Conservation (phyloP, 169 alveolate species). For the Plasmodium coatneyi region DNA sequence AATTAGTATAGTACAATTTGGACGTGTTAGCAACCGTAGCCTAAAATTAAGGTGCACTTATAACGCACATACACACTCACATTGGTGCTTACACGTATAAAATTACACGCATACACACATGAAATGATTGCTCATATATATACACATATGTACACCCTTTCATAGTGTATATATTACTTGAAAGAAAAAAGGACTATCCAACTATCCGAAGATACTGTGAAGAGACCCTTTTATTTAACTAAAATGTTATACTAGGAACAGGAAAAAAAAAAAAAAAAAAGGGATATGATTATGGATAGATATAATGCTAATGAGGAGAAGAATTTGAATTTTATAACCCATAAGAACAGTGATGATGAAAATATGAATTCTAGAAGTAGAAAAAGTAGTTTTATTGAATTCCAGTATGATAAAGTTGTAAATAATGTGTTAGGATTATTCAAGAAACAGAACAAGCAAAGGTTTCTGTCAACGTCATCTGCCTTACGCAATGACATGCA, state of each 20-base stretch:
- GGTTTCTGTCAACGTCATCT: constrained; percentile 54
- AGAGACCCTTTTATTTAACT: constrained; percentile 1
- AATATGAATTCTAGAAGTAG: constrained; percentile 16
- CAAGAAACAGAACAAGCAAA: constrained; percentile 42
- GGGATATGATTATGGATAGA: constrained; percentile 9
- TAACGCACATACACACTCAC: background rate
- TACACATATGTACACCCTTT: background rate
- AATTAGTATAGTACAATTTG: background rate
- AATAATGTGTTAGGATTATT: constrained; percentile 42
- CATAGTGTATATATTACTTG: background rate
- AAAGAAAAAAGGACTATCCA: background rate
- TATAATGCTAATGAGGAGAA: constrained; percentile 23
- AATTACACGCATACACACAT: background rate
- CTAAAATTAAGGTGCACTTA: constrained; percentile 7
- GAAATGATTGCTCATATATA: background rate
- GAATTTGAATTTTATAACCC: constrained; percentile 3
- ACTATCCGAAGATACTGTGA: background rate
- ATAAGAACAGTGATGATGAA: constrained; percentile 9
- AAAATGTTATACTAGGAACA: constrained; percentile 17
- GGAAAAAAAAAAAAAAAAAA: background rate
- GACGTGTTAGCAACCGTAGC: background rate
- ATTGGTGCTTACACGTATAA: background rate
- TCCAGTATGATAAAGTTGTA: constrained; percentile 62
- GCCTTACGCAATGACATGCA: constrained; percentile 62
- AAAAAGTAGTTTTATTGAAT: constrained; percentile 59